Evolutionary conservation across 2,329 filamentous ascomycete genomes (phyloP).

Genomic region (Zasmidium angulare): DNA sequence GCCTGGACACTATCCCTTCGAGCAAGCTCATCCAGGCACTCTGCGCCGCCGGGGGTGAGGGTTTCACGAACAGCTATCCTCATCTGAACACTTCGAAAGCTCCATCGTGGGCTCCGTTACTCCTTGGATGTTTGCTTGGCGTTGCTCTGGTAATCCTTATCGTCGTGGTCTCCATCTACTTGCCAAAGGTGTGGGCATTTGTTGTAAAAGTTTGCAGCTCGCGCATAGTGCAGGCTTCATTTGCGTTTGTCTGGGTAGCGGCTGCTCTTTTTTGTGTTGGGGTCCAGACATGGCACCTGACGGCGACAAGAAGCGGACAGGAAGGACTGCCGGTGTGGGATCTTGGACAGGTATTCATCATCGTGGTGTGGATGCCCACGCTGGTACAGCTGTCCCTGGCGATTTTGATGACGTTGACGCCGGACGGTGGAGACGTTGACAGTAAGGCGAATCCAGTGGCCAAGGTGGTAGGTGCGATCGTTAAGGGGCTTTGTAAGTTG

Average conservation of each 20-base stretch:
- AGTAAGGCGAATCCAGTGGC: neutral
- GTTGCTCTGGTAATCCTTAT: neutral
- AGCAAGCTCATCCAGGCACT: neutral
- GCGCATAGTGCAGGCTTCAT: neutral
- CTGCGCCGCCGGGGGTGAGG: neutral
- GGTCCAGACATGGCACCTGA: neutral
- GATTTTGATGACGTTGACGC: neutral
- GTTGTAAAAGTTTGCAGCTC: neutral
- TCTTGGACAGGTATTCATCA: neutral
- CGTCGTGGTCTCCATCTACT: neutral
- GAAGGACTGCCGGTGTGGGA: neutral
- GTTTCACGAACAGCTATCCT: neutral
- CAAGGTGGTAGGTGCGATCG: neutral
- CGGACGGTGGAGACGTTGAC: neutral
- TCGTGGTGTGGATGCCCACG: neutral
- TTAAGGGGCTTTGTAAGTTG: neutral
- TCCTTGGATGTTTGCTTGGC: neutral
- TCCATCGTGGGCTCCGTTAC: neutral
- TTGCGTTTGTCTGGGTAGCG: neutral
- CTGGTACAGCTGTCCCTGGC: neutral
- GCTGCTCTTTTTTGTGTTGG: neutral
- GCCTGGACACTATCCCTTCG: neutral
- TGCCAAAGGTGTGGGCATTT: neutral
- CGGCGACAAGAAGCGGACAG: neutral
- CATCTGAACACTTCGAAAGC: neutral